These are phyloP conservation scores for Aspergillus texensis DNA, from an alignment of 2,329 filamentous ascomycete genomes.

Conservation along the genomic window DNA sequence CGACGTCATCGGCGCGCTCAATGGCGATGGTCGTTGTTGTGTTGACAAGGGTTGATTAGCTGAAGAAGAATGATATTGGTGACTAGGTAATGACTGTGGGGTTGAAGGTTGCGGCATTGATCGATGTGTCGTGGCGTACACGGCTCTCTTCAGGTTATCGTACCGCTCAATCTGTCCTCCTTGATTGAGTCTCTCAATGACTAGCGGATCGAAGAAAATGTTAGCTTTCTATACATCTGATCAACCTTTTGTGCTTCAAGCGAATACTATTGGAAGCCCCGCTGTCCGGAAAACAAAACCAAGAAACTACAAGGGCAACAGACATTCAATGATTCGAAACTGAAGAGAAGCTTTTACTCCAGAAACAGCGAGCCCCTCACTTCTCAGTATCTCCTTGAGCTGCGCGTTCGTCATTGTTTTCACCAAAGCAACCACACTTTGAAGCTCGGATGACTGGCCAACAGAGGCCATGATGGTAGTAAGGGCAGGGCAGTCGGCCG, in stretches of 20 bases:
- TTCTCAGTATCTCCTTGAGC: constrained; percentile 74
- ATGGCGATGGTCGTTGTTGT: constrained; percentile 30
- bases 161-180: constrained; percentile 29
- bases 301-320: constrained; percentile 43
- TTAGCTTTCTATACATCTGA: not conserved
- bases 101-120: constrained; percentile 31
- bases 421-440: constrained; percentile 47
- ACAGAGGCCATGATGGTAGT: constrained; percentile 39
- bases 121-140: constrained; percentile 32
- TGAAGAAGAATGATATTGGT: constrained; percentile 30
- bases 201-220: constrained; percentile 16
- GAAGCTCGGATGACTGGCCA: constrained; percentile 44
- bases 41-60: constrained; percentile 27
- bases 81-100: constrained; percentile 26
- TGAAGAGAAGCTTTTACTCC: constrained; percentile 87
- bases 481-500: not conserved
- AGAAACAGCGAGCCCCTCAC: constrained; percentile 73
- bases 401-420: constrained; percentile 65
- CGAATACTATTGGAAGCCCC: not conserved
- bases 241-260: not conserved
- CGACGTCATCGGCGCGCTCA: constrained; percentile 35
- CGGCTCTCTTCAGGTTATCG: constrained; percentile 36
- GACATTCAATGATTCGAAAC: constrained; percentile 75
- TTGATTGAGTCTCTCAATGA: constrained; percentile 31
- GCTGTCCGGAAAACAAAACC: not conserved